Evolutionary conservation across 805 yeast species (phyloP).

Genomic region (Hanseniaspora clermontiae): DNA sequence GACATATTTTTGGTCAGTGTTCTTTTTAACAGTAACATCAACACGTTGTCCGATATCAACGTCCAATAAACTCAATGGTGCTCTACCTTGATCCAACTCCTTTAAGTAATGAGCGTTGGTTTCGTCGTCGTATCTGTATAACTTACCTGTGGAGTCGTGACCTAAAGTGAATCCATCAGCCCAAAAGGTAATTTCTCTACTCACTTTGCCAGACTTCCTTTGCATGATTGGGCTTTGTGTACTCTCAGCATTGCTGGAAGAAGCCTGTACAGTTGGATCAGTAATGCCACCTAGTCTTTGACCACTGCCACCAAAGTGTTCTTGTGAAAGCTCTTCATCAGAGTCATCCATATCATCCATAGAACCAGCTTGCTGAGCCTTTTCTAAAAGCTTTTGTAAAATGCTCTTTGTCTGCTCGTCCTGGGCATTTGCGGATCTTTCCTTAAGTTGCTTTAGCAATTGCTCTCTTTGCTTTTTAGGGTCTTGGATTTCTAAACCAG

Average conservation of each 20-base stretch:
- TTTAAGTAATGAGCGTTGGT: constrained; percentile 64
- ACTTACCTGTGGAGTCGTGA: constrained; percentile 48
- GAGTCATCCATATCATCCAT: constrained; percentile 28
- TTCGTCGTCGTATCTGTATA: constrained; percentile 84
- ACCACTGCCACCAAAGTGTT: constrained; percentile 32
- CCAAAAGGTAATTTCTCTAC: constrained; percentile 86
- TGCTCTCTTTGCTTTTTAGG: constrained; percentile 37
- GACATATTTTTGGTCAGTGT: constrained; percentile 64
- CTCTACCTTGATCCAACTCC: constrained; percentile 79
- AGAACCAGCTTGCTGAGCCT: constrained; percentile 53
- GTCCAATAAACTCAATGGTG: constrained; percentile 70
- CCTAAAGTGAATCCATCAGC: constrained; percentile 91
- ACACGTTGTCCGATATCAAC: constrained; percentile 88
- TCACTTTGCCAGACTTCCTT: constrained; percentile 38
- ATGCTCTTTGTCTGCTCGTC: constrained; percentile 28
- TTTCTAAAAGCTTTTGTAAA: constrained; percentile 47
- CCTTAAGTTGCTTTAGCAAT: constrained; percentile 2
- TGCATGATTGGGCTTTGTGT: constrained; percentile 14
- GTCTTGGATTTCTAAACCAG: constrained; percentile 68
- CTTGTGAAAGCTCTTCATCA: constrained; percentile 22
- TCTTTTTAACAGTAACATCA: constrained; percentile 73
- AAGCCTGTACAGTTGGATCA: constrained; percentile 19
- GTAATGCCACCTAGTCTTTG: constrained; percentile 31
- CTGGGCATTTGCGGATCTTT: constrained; percentile 17
- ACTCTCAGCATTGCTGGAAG: constrained; percentile 26